phyloP scores from a whole-genome alignment of 176 grass and related monocot genomes.

The bread wheat (Triticum aestivum) region IWGSC_CS_RefSeq_v2.1 NC_057814.1:26128529-26129028 shows the following conservation, averaged over 20 bases:
- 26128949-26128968: too few relatives aligned
- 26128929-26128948: too few relatives aligned
- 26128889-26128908: too few relatives aligned
- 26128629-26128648: constrained; percentile 71
- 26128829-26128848: too few relatives aligned
- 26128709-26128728: constrained; percentile 22
- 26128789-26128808: too few relatives aligned
- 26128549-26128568: constrained; percentile 94
- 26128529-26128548: constrained; percentile 99
- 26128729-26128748: not conserved
- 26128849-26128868: too few relatives aligned
- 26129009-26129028: too few relatives aligned
- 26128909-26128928: too few relatives aligned
- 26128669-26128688: constrained; percentile 73
- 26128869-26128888: too few relatives aligned
- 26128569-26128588: constrained; percentile 64
- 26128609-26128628: constrained; percentile 63
- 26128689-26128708: not conserved
- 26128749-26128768: not conserved
- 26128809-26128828: too few relatives aligned
- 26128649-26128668: constrained; percentile 97
- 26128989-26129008: too few relatives aligned
- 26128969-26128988: too few relatives aligned
- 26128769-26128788: not conserved
- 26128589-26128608: constrained; percentile 98